A percentile compares a stretch with the other conserved stretches of the same genome.
Evolutionary conservation across 192 early-diverging fungal genomes (phyloP).

Genomic region (Borealophlyctis nickersoniae): DNA sequence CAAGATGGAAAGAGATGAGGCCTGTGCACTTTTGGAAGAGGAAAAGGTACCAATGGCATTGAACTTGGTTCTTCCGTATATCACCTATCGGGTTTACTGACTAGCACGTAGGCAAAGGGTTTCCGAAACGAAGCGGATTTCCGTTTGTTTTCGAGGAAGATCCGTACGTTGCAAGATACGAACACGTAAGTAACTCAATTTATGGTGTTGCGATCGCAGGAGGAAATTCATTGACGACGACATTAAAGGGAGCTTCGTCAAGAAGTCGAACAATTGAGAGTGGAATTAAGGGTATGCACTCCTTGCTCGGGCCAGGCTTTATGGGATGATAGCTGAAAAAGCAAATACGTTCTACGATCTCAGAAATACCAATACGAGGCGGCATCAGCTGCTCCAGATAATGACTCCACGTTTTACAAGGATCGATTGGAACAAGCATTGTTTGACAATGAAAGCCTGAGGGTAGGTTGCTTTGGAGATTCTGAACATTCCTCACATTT

Average conservation of each 20-base stretch:
- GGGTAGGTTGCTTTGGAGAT: conserved; percentile 20
- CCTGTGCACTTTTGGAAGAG: neutral
- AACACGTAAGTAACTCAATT: too few relatives aligned
- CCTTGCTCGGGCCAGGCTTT: neutral
- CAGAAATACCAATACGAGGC: conserved; percentile 34
- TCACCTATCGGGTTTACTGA: neutral
- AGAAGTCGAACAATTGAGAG: conserved; percentile 28
- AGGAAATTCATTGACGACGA: too few relatives aligned
- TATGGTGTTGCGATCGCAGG: too few relatives aligned
- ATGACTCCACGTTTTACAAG: conserved; percentile 26
- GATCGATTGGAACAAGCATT: conserved; percentile 30
- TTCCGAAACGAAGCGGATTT: conserved; percentile 33
- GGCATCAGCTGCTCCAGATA: conserved; percentile 2
- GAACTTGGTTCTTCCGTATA: neutral
- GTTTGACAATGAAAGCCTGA: conserved; percentile 32
- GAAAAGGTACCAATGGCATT: conserved; percentile 3
- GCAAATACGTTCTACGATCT: too few relatives aligned
- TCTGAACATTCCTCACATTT: conserved; percentile 2
- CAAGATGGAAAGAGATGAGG: conserved; percentile 6
- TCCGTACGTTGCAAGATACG: conserved; percentile 30
- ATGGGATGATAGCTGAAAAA: neutral
- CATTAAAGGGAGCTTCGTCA: conserved; percentile 11
- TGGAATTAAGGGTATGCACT: conserved; percentile 15
- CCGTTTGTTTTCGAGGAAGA: conserved; percentile 28
- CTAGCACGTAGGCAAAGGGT: conserved; percentile 19